Base-by-base conservation (phyloP, 2,329 filamentous ascomycete species). In the Sordariomycetes sp. region DNA sequence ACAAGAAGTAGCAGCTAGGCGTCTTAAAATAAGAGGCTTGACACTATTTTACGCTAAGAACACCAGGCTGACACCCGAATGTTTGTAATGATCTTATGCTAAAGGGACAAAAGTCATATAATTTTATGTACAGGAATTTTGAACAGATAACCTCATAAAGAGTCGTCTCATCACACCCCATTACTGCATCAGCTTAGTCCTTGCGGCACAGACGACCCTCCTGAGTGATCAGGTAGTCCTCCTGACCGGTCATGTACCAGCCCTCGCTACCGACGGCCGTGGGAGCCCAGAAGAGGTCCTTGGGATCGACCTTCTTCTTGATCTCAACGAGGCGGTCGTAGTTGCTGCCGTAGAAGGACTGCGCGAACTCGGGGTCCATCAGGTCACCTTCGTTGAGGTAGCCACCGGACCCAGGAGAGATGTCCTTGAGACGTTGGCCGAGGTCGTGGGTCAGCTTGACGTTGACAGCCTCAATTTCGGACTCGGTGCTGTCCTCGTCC, bases 321-420 rank as follows among this genome's bases (percentile, higher is more conserved):
- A 51, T 44, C 21, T 41, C 38, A 5, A 44, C 31, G 12, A 56
- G 42, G 9, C 42, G 33, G 6, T 38, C 36, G 21, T 57, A 57
- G 20, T 46, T 25, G 10, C 30, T 27, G 5, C 55, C 55, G 26
- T 46, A 57, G 34, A 57, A 58, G 2, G 45, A 38, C 33, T 50
- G 31, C 7, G 28, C 42, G 32, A 53, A 57, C 14, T 53, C 43
- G 4, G 49, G 50, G 32, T 57, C 50, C 38, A 46, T 46, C 15
- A 53, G 39, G 21, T 55, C 49, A 3, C 49, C 53, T 35, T 58
- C 54, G 33, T 53, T 57, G 20, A 47, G 39, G 33, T 58, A 51
- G 12, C 42, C 42, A 11, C 49, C 49, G 11, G 41, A 37, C 10
- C 43, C 44, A 12, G 48, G 47, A 18, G 41, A 48, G 19, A 48